A percentile compares a stretch with the other conserved stretches of the same genome.
Evolutionary conservation across 306 rosid species (phyloP).

Genomic region (Geum urbanum): DNA sequence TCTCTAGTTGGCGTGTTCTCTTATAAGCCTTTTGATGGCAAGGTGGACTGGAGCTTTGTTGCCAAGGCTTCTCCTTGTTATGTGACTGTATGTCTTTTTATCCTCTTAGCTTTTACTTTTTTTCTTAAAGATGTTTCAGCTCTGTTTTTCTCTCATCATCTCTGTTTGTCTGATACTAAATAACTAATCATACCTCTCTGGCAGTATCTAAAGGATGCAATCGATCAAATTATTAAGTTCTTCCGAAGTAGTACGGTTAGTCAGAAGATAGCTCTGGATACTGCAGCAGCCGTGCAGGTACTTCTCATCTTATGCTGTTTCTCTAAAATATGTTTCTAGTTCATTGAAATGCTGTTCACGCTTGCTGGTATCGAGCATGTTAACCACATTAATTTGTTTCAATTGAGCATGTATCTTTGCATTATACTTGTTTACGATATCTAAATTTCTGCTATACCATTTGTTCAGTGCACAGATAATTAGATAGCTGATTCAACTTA

Average conservation of each 20-base stretch:
- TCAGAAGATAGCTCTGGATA: conserved; percentile 82
- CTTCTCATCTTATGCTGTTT: conserved; percentile 6
- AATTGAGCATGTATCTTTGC: neutral
- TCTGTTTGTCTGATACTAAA: conserved; percentile 13
- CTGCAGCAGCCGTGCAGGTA: conserved; percentile 99
- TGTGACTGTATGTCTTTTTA: conserved; percentile 67
- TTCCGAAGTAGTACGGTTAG: conserved; percentile 73
- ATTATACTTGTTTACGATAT: neutral
- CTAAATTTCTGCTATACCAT: neutral
- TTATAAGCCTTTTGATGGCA: conserved; percentile 72
- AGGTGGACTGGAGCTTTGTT: conserved; percentile 96
- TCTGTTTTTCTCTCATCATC: neutral
- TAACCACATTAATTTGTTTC: neutral
- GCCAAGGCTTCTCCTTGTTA: conserved; percentile 98
- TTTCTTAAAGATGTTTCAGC: conserved; percentile 22
- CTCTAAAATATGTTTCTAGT: conserved; percentile 20
- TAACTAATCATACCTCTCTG: conserved; percentile 31
- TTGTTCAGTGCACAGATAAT: neutral
- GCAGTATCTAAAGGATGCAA: conserved; percentile 85
- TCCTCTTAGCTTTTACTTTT: conserved; percentile 2
- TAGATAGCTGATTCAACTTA: neutral
- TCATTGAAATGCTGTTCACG: neutral
- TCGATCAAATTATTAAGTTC: conserved; percentile 73
- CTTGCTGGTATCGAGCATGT: conserved; percentile 16
- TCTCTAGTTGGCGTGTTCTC: conserved; percentile 71